These are phyloP conservation scores for Agaricus sinodeliciosus DNA, from an alignment of 768 basidiomycete species.

Conservation along the genomic window DNA sequence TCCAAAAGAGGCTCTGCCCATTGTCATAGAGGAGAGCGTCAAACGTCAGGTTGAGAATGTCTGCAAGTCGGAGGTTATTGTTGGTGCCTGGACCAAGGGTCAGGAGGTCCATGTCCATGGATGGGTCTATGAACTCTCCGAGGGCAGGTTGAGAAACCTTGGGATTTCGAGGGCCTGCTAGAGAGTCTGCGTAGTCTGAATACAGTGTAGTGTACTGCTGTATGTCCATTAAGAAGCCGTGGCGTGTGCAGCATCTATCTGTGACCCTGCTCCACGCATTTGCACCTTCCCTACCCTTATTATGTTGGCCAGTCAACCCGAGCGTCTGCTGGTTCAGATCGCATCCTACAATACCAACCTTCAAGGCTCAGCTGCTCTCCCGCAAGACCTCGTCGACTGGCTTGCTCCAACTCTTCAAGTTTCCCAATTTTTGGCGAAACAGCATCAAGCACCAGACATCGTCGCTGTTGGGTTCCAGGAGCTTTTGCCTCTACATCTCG, in stretches of 20 bases:
- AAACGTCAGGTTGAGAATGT: constrained; percentile 47
- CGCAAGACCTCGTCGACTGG: constrained; percentile 91
- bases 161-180: constrained; percentile 35
- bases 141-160: constrained; percentile 54
- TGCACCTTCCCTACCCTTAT: background rate
- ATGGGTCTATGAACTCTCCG: constrained; percentile 63
- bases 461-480: constrained; percentile 94
- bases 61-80: constrained; percentile 37
- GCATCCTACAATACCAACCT: constrained; percentile 91
- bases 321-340: constrained; percentile 63
- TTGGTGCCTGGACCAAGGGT: constrained; percentile 40
- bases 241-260: background rate
- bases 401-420: constrained; percentile 77
- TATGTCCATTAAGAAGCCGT: too few species aligned
- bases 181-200: background rate
- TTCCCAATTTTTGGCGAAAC: constrained; percentile 60
- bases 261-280: background rate
- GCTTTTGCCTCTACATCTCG: constrained; percentile 81
- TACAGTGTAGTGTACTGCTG: too few species aligned
- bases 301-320: constrained; percentile 11
- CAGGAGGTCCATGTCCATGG: constrained; percentile 58
- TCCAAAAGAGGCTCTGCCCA: constrained; percentile 30
- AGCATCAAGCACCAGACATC: constrained; percentile 69
- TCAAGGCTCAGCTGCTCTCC: constrained; percentile 65
- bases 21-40: constrained; percentile 56